Evolutionary conservation across 371 early-diverging fungal genomes (phyloP).

Genomic region (Mucor indicus): DNA sequence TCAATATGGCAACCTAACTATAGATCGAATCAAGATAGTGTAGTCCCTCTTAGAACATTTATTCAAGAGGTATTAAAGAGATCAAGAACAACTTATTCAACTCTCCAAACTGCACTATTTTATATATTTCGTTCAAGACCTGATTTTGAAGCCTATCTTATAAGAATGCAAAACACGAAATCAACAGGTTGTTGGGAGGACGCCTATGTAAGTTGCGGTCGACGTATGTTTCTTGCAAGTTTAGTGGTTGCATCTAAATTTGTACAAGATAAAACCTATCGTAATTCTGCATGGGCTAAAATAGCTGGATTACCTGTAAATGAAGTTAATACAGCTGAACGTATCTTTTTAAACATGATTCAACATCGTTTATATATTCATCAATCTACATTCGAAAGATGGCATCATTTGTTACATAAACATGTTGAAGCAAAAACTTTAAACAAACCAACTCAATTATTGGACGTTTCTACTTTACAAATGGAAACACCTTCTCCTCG

Average conservation of each 20-base stretch:
- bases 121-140: constrained; percentile 60
- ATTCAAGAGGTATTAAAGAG: constrained; percentile 75
- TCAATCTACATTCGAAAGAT: constrained; percentile 59
- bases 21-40: constrained; percentile 4
- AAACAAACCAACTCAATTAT: constrained; percentile 1
- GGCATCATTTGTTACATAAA: constrained; percentile 59
- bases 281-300: constrained; percentile 77
- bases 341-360: constrained; percentile 63
- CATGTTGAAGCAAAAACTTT: constrained; percentile 37
- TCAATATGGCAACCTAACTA: constrained; percentile 42
- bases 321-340: constrained; percentile 73
- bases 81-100: constrained; percentile 75
- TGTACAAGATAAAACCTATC: constrained; percentile 70
- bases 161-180: constrained; percentile 16
- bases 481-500: neutral
- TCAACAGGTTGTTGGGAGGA: constrained; percentile 21
- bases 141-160: constrained; percentile 17
- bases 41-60: constrained; percentile 62
- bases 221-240: constrained; percentile 72
- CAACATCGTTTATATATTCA: constrained; percentile 69
- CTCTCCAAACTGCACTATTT: constrained; percentile 70
- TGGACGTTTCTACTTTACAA: neutral
- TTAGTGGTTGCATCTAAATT: constrained; percentile 73
- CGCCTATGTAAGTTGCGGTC: constrained; percentile 62
- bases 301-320: constrained; percentile 66